Conservation (phyloP, 768 basidiomycete species). For the Mycena albidolilacea region DNA sequence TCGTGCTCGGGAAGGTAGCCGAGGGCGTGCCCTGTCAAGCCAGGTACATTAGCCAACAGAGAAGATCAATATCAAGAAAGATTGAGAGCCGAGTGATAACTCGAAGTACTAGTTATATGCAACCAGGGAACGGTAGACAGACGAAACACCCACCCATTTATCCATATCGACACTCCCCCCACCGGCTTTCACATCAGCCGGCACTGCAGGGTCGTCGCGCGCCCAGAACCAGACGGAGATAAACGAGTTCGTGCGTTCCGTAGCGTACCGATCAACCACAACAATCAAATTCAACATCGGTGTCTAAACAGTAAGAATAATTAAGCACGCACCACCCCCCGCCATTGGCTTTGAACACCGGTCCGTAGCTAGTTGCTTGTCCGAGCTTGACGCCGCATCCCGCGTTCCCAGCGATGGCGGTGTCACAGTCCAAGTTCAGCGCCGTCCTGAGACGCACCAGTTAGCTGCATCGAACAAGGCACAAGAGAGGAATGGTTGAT, state of each 20-base stretch:
- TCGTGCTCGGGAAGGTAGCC: constrained; percentile 71
- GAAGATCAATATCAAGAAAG: neutral
- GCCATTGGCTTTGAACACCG: constrained; percentile 68
- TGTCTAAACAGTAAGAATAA: constrained; percentile 16
- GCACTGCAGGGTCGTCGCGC: constrained; percentile 62
- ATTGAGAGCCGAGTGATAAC: neutral
- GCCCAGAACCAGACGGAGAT: constrained; percentile 86
- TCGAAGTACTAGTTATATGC: too few species aligned
- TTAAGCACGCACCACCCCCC: constrained; percentile 66
- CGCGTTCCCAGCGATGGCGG: constrained; percentile 58
- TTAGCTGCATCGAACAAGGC: neutral
- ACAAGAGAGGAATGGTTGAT: neutral
- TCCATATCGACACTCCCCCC: constrained; percentile 58
- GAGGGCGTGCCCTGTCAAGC: constrained; percentile 65
- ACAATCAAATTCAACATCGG: neutral
- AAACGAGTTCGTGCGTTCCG: constrained; percentile 68
- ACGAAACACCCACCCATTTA: constrained; percentile 61
- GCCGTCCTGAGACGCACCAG: constrained; percentile 44
- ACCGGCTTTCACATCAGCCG: constrained; percentile 61
- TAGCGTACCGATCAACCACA: constrained; percentile 60
- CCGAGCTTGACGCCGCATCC: constrained; percentile 63
- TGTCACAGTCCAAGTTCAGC: constrained; percentile 59
- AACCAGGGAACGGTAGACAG: too few species aligned
- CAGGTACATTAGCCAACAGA: too few species aligned
- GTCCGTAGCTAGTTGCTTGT: constrained; percentile 66